These are phyloP conservation scores for Leccinum uliginosum DNA, from an alignment of 768 basidiomycete species.

Conservation along the genomic window DNA sequence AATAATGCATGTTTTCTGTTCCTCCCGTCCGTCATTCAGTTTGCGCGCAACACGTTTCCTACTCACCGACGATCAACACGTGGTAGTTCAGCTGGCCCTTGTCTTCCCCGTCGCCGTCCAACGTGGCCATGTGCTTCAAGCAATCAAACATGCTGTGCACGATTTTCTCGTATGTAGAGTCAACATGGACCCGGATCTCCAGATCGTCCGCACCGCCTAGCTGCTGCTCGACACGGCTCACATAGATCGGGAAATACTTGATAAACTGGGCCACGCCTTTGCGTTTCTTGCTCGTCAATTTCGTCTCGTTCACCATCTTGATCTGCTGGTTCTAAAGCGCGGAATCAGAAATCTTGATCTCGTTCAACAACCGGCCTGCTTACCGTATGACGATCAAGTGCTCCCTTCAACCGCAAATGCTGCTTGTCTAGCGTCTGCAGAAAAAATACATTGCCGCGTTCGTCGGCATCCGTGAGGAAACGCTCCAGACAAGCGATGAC, in stretches of 20 bases:
- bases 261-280: slow-evolving; percentile 91
- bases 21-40: slow-evolving; percentile 2
- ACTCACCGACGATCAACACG: slow-evolving; percentile 88
- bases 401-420: slow-evolving; percentile 66
- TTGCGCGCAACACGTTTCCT: not conserved
- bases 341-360: slow-evolving; percentile 1
- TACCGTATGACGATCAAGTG: slow-evolving; percentile 75
- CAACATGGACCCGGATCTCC: slow-evolving; percentile 73
- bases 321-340: slow-evolving; percentile 73
- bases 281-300: slow-evolving; percentile 87
- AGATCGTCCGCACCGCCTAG: slow-evolving; percentile 71
- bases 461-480: slow-evolving; percentile 71
- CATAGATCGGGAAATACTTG: slow-evolving; percentile 87
- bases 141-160: slow-evolving; percentile 90
- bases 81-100: slow-evolving; percentile 97
- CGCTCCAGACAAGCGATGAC: slow-evolving; percentile 76
- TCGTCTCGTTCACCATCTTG: slow-evolving; percentile 83
- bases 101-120: slow-evolving; percentile 90
- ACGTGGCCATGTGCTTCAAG: slow-evolving; percentile 92
- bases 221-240: slow-evolving; percentile 79
- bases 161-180: slow-evolving; percentile 83
- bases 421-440: slow-evolving; percentile 78
- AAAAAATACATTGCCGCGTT: slow-evolving; percentile 71
- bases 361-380: slow-evolving; percentile 17
- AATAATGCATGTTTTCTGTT: slow-evolving; percentile 95